Evolutionary conservation across 495 filamentous ascomycete species (phyloP).

Genomic region (Hypoxylon perforatum): DNA sequence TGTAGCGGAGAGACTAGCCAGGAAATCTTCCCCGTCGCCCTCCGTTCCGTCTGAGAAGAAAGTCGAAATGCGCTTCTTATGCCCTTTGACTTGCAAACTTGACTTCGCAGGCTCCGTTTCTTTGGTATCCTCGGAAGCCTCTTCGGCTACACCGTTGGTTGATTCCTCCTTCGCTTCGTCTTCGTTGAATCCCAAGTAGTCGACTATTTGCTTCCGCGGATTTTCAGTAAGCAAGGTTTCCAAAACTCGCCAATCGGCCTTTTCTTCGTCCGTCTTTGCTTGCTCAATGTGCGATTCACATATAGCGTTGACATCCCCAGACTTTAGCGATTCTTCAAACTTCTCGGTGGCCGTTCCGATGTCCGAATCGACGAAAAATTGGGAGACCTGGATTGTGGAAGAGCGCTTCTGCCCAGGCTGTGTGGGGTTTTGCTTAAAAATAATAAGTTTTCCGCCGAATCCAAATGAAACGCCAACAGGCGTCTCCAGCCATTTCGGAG

Average conservation of each 20-base stretch:
- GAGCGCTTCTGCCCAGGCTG: conserved; percentile 69
- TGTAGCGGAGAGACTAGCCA: conserved; percentile 73
- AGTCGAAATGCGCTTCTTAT: conserved; percentile 75
- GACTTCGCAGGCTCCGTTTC: conserved; percentile 57
- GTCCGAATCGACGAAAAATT: conserved; percentile 86
- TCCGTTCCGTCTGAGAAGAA: conserved; percentile 81
- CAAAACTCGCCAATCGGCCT: conserved; percentile 94
- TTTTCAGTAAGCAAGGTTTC: conserved; percentile 86
- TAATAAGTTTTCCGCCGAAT: conserved; percentile 93
- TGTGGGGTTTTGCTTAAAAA: conserved; percentile 68
- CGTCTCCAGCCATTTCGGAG: conserved; percentile 90
- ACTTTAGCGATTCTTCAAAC: conserved; percentile 85
- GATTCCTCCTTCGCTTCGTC: conserved; percentile 64
- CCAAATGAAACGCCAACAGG: conserved; percentile 92
- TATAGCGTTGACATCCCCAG: conserved; percentile 79
- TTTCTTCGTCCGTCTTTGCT: conserved; percentile 87
- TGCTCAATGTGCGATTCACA: conserved; percentile 80
- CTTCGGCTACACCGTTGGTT: conserved; percentile 58
- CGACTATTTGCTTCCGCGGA: conserved; percentile 80
- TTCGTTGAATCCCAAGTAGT: conserved; percentile 86
- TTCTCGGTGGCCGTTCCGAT: conserved; percentile 84
- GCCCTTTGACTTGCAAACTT: conserved; percentile 44
- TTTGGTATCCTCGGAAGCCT: conserved; percentile 47
- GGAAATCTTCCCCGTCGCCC: conserved; percentile 83
- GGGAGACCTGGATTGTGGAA: conserved; percentile 84